phyloP scores from a whole-genome alignment of 768 basidiomycete species.

The Pleurotus pulmonarius region DNA sequence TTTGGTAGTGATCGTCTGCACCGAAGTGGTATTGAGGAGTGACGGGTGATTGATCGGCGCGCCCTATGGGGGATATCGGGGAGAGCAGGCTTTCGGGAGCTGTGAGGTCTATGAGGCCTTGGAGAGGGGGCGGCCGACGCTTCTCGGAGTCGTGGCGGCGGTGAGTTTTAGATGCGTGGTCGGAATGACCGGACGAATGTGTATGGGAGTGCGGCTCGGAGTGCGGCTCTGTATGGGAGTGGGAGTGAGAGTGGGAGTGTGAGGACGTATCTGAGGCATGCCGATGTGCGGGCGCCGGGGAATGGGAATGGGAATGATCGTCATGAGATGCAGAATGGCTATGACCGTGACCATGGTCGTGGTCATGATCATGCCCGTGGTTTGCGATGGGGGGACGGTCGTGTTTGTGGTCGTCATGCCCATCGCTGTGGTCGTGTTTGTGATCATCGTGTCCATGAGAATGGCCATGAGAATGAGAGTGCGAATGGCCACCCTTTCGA shows the following conservation, averaged over 20 bases:
- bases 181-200: conserved; percentile 15
- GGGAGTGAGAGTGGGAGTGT: conserved; percentile 21
- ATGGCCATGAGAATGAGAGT: conserved; percentile 17
- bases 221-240: conserved; percentile 20
- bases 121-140: conserved; percentile 9
- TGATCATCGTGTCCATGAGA: conserved; percentile 12
- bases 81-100: conserved; percentile 9
- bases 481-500: conserved; percentile 47
- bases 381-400: neutral
- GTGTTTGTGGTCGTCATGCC: conserved; percentile 11
- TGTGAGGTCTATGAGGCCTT: neutral
- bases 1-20: conserved; percentile 35
- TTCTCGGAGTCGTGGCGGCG: conserved; percentile 10
- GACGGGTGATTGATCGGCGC: conserved; percentile 42
- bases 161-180: conserved; percentile 19
- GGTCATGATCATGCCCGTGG: conserved; percentile 18
- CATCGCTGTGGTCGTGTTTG: conserved; percentile 9
- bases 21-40: conserved; percentile 57
- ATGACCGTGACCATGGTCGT: conserved; percentile 16
- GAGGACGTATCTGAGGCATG: neutral
- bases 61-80: conserved; percentile 3
- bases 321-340: conserved; percentile 6
- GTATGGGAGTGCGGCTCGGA: conserved; percentile 19
- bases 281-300: conserved; percentile 13
- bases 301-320: conserved; percentile 20